These are phyloP conservation scores for Agapanthus africanus DNA, from an alignment of 106 monocot genomes.

Conservation along the genomic window DNA sequence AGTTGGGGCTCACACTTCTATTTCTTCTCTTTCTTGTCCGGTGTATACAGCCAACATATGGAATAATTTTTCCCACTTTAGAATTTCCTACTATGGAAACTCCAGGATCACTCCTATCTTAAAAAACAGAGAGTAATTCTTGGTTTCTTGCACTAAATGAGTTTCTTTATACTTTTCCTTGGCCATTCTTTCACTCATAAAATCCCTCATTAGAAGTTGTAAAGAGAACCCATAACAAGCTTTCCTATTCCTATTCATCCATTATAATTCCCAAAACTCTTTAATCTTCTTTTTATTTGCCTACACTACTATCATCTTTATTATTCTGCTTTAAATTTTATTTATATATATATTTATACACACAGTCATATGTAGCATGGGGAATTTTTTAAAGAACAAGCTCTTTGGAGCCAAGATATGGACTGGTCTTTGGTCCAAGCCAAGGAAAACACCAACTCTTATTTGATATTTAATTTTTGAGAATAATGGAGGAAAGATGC, in stretches of 20 bases:
- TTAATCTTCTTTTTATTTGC: constrained; percentile 14
- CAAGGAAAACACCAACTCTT: no score
- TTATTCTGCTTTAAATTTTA: not conserved
- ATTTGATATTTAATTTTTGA: no score
- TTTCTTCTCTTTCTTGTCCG: no score
- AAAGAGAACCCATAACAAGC: not conserved
- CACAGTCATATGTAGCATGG: not conserved
- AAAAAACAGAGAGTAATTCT: constrained; percentile 17
- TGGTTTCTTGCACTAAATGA: constrained; percentile 51
- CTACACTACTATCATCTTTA: constrained; percentile 1
- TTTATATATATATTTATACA: constrained; percentile 1
- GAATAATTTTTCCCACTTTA: constrained; percentile 17
- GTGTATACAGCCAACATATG: not conserved
- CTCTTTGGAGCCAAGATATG: not conserved
- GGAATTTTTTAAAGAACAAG: not conserved
- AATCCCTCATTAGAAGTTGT: not conserved
- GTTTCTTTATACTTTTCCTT: constrained; percentile 67
- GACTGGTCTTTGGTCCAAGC: no score
- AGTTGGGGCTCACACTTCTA: no score
- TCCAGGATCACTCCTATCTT: constrained; percentile 20
- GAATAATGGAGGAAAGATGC: no score
- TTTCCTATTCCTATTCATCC: not conserved
- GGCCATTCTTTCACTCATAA: constrained; percentile 11
- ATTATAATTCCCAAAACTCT: constrained; percentile 8
- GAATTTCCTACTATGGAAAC: constrained; percentile 30